Percentiles rank a stretch among this genome's conserved stretches.
Evolutionary conservation across 768 basidiomycete species (phyloP).

Genomic region (Pisolithus microcarpus): DNA sequence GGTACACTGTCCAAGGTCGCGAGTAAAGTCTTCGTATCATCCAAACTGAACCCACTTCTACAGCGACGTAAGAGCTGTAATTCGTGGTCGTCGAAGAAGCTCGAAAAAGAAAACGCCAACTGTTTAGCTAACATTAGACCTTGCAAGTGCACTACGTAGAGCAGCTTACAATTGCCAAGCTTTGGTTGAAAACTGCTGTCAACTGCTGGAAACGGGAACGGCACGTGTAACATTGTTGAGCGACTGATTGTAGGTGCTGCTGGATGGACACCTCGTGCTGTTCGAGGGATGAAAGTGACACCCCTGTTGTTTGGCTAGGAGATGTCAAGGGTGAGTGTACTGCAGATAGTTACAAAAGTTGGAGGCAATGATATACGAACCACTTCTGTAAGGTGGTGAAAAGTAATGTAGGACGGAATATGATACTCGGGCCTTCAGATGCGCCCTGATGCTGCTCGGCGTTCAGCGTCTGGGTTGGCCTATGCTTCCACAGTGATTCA

Average conservation of each 20-base stretch:
- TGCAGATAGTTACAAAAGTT: neutral
- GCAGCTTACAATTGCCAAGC: slow-evolving; percentile 36
- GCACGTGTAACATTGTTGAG: slow-evolving; percentile 34
- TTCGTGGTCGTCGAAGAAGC: slow-evolving; percentile 28
- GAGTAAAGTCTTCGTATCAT: slow-evolving; percentile 21
- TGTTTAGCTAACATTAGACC: slow-evolving; percentile 16
- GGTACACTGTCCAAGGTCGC: slow-evolving; percentile 28
- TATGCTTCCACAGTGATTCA: slow-evolving; percentile 38
- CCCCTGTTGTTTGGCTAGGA: slow-evolving; percentile 35
- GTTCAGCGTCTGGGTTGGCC: slow-evolving; percentile 7
- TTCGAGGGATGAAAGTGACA: slow-evolving; percentile 34
- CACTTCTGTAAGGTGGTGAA: slow-evolving; percentile 32
- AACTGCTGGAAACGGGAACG: slow-evolving; percentile 38
- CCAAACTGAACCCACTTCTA: slow-evolving; percentile 4
- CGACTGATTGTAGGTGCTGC: slow-evolving; percentile 31
- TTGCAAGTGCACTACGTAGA: neutral
- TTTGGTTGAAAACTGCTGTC: slow-evolving; percentile 32
- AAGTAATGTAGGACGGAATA: slow-evolving; percentile 41
- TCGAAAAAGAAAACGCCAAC: slow-evolving; percentile 40
- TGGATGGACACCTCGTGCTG: slow-evolving; percentile 33
- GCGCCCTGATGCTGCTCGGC: slow-evolving; percentile 9
- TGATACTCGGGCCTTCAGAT: slow-evolving; percentile 30
- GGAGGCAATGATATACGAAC: slow-evolving; percentile 22
- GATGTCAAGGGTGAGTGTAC: slow-evolving; percentile 1
- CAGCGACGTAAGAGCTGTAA: slow-evolving; percentile 10